Percentiles rank a stretch among this genome's conserved stretches.
These are phyloP conservation scores for Phytophthora chlamydospora DNA, from an alignment of 352 stramenopile genomes.

Conservation along the genomic window DNA sequence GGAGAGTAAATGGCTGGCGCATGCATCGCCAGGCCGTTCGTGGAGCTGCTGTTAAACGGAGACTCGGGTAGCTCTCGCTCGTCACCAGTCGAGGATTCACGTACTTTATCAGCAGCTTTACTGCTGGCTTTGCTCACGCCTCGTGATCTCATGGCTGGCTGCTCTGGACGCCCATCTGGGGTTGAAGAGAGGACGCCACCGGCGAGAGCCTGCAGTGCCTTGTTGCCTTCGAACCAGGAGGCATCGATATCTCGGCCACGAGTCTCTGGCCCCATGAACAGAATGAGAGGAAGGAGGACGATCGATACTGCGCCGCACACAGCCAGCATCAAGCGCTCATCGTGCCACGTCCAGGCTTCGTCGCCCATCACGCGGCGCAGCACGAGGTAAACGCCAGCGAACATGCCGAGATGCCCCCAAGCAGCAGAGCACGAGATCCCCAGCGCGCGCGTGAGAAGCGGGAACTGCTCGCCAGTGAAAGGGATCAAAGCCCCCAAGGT, in stretches of 20 bases:
- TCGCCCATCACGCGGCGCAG: slow-evolving; percentile 34
- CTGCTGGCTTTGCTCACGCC: slow-evolving; percentile 14
- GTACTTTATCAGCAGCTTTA: slow-evolving; percentile 6
- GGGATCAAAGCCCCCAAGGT: slow-evolving; percentile 37
- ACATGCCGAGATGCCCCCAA: slow-evolving; percentile 48
- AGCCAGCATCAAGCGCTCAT: slow-evolving; percentile 36
- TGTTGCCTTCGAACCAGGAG: slow-evolving; percentile 33
- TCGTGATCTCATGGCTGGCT: slow-evolving; percentile 9
- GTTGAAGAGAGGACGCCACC: slow-evolving; percentile 18
- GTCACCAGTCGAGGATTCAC: slow-evolving; percentile 11
- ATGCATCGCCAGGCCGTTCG: slow-evolving; percentile 4
- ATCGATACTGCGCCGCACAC: slow-evolving; percentile 22
- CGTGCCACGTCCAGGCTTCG: slow-evolving; percentile 30
- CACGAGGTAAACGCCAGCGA: slow-evolving; percentile 41
- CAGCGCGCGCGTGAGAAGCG: slow-evolving; percentile 49
- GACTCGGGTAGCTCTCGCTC: slow-evolving; percentile 10
- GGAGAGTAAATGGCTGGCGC: slow-evolving; percentile 16
- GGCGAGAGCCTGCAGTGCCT: slow-evolving; percentile 8
- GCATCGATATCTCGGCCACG: slow-evolving; percentile 46
- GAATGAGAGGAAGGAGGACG: slow-evolving; percentile 31
- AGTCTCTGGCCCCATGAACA: slow-evolving; percentile 44
- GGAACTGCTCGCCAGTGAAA: slow-evolving; percentile 57
- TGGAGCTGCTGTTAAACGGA: slow-evolving; percentile 11
- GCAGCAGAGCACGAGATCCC: slow-evolving; percentile 45
- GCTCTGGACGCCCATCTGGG: slow-evolving; percentile 7